Percentiles rank a stretch among this genome's conserved stretches.
These are phyloP conservation scores for Pseudocercospora vitis DNA, from an alignment of 2,329 filamentous ascomycete genomes.

Conservation along the genomic window DNA sequence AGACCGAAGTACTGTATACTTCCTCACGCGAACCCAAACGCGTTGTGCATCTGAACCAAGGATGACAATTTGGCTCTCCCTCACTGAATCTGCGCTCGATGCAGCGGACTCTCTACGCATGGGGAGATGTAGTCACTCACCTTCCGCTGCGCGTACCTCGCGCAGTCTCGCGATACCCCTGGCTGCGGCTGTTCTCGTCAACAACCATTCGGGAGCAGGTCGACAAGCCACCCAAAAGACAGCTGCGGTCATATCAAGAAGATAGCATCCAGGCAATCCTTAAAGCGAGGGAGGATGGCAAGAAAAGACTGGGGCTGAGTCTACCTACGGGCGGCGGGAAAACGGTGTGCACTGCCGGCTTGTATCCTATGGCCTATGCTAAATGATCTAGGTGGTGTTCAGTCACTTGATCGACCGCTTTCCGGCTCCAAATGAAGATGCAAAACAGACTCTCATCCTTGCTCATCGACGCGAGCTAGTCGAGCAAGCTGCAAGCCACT, in stretches of 20 bases:
- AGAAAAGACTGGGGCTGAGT: constrained; percentile 78
- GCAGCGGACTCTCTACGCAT: constrained; percentile 1
- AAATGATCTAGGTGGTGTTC: constrained; percentile 72
- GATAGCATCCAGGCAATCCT: constrained; percentile 83
- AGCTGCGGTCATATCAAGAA: constrained; percentile 79
- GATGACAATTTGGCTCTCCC: too few relatives aligned
- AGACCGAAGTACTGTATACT: too few relatives aligned
- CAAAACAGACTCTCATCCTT: constrained; percentile 80
- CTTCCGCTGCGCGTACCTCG: neutral
- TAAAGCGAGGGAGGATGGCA: constrained; percentile 63
- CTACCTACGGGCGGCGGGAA: constrained; percentile 86
- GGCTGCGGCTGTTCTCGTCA: constrained; percentile 6
- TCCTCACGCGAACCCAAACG: too few relatives aligned
- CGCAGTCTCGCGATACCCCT: neutral
- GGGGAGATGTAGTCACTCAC: constrained; percentile 9
- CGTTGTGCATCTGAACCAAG: neutral
- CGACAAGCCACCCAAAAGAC: constrained; percentile 9
- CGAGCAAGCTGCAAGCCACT: constrained; percentile 88
- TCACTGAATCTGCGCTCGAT: neutral
- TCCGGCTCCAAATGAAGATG: constrained; percentile 53
- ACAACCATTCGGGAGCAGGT: neutral
- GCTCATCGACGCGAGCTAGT: constrained; percentile 92
- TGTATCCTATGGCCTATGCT: neutral
- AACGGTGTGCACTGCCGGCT: constrained; percentile 56
- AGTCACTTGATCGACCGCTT: constrained; percentile 88